These are phyloP conservation scores for Metschnikowia rubicola DNA, from an alignment of 805 yeast species.

Conservation along the genomic window DNA sequence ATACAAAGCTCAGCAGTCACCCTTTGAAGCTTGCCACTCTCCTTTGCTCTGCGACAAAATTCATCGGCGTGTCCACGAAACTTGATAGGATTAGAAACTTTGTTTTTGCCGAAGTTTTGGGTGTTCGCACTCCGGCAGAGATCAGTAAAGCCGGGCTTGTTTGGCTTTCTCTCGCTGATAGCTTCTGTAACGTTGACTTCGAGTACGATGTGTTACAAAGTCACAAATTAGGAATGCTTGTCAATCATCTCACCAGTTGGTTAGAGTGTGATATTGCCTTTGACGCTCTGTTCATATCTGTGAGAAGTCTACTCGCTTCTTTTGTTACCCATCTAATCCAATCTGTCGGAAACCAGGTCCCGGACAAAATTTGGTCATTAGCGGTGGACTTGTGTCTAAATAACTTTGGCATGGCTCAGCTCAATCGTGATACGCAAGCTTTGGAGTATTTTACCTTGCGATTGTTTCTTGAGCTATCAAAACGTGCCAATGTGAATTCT, in stretches of 20 bases:
- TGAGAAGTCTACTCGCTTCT: conserved; percentile 50
- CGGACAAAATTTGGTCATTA: conserved; percentile 36
- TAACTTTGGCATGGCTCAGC: conserved; percentile 39
- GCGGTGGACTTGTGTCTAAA: conserved; percentile 41
- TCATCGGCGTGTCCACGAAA: conserved; percentile 31
- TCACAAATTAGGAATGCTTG: conserved; percentile 62
- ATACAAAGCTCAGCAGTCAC: conserved; percentile 25
- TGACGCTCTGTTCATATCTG: conserved; percentile 48
- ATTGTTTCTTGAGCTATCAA: conserved; percentile 31
- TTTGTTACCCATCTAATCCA: conserved; percentile 34
- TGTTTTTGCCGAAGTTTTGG: conserved; percentile 63
- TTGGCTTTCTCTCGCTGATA: conserved; percentile 46
- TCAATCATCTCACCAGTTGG: conserved; percentile 55
- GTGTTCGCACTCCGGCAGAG: conserved; percentile 41
- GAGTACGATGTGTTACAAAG: conserved; percentile 50
- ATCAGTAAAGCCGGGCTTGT: conserved; percentile 42
- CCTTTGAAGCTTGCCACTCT: conserved; percentile 32
- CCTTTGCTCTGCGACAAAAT: conserved; percentile 33
- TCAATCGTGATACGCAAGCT: conserved; percentile 38
- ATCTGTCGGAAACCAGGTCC: conserved; percentile 12
- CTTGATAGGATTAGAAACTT: conserved; percentile 56
- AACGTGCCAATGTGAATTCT: conserved; percentile 1
- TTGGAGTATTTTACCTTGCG: conserved; percentile 47
- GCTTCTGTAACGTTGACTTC: conserved; percentile 33
- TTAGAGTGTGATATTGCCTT: conserved; percentile 59